Evolutionary conservation across 768 basidiomycete genomes (phyloP), one percentile per base, ranked within the genome.

Genomic region (Kwoniella pini): DNA sequence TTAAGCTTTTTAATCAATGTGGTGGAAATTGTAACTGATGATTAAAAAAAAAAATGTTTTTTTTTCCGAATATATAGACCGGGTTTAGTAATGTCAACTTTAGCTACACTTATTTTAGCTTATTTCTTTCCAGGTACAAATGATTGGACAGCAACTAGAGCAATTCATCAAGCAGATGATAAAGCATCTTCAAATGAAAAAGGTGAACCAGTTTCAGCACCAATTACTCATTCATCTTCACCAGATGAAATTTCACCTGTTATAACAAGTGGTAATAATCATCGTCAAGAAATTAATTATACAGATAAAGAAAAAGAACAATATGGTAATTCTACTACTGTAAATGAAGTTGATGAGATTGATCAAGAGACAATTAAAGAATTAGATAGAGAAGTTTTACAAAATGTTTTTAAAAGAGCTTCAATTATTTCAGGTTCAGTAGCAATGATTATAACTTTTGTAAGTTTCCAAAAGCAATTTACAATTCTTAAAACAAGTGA

Each of bases 61-160:
- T 3, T 48, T 15, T 36, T 36, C 33, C 33, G 33, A 15, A 7
- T 15, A n/a, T n/a, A n/a, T n/a, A 63, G 55, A 17, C 65, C 65
- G n/a, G 65, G 62, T 17, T 50, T 67, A 7, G 53, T 67, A 22
- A 45, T 67, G 39, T 59, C 57, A 13, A 39, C 62, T 12, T 19
- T 67, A 17, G 62, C 62, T 28, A 60, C 65, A 6, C 26, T 67
- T 24, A 33, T 36, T 21, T 40, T 67, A 13, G 57, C 61, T 11
- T 63, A 60, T 54, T 38, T 59, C 13, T 58, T 55, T 24, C 65
- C 65, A 17, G 62, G 42, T 13, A 43, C 63, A 36, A 57, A 59
- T 52, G 65, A 67, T 54, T 67, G 65, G 65, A 40, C 28, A 4
- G 45, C 50, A 4, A 67, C 65, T 22, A 62, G 65, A n/a, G 65